These are phyloP conservation scores for Panaeolus cyanescens DNA, from an alignment of 768 basidiomycete species.

Conservation along the genomic window DNA sequence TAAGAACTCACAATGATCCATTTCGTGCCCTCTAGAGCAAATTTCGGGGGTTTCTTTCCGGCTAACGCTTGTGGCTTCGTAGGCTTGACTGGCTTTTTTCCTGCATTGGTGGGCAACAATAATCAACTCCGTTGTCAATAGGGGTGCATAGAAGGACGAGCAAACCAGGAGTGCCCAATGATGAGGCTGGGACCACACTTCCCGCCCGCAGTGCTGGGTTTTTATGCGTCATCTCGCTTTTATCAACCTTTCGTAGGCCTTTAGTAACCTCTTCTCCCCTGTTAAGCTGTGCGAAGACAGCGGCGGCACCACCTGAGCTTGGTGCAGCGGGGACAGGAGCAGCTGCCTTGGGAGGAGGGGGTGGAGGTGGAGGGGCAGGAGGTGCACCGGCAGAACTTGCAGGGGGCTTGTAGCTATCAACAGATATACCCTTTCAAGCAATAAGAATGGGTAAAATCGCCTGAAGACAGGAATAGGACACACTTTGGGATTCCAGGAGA, in stretches of 20 bases:
- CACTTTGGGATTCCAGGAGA: constrained; percentile 88
- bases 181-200: constrained; percentile 42
- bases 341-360: constrained; percentile 59
- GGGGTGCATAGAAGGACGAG: constrained; percentile 1
- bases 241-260: constrained; percentile 90
- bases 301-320: constrained; percentile 60
- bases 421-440: constrained; percentile 50
- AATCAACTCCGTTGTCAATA: constrained; percentile 1
- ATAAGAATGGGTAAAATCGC: constrained; percentile 5
- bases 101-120: constrained; percentile 20
- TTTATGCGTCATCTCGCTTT: constrained; percentile 98
- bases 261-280: constrained; percentile 89
- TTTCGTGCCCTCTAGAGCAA: constrained; percentile 88
- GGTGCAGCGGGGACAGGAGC: constrained; percentile 43
- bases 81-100: constrained; percentile 76
- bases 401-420: constrained; percentile 52
- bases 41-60: constrained; percentile 91
- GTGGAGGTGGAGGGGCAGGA: constrained; percentile 56
- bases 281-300: constrained; percentile 91
- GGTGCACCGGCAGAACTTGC: constrained; percentile 38
- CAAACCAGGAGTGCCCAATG: constrained; percentile 32
- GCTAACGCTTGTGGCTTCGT: constrained; percentile 81
- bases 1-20: constrained; percentile 78
- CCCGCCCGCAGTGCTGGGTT: constrained; percentile 85
- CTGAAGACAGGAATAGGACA: constrained; percentile 14